Base-by-base conservation (phyloP, 768 basidiomycete genomes). In the Suillus clintonianus region DNA sequence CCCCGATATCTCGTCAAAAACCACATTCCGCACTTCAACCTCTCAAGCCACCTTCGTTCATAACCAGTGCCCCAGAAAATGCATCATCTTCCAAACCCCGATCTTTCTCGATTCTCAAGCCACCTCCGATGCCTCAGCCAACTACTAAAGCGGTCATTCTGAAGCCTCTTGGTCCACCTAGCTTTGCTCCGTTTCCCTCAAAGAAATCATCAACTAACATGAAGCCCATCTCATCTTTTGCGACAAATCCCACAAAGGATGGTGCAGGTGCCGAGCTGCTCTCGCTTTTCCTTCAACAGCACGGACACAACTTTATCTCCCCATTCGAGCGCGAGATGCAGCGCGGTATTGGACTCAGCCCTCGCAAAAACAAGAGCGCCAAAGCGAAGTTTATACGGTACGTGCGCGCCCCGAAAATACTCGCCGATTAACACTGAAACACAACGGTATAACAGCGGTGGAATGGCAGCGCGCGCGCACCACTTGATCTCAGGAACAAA, bases 261-360 rank as follows among this genome's bases (percentile, higher is more conserved):
- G 78, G 74, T 27, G 77, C 84, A 9, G 71, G 79, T 4, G 81
- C 82, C 24, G 85, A 87, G 67, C 68, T 89, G 3, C 77, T 86
- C 11, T 82, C 84, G 5, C 77, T 88, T 17, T 79, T 86, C 51
- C 71, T 89, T 17, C 82, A 81, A 57, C 82, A 86, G 65, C 77
- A 83, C 43, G 75, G 74, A 0, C 71, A 71, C 63, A 77, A 55
- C 60, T 82, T 67, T 72, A 79, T 70, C 3, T 77, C 78, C 9
- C 66, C 71, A 32, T 71, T 74, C 17, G 78, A 80, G 53, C 71
- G 69, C 2, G 79, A 83, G 65, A 70, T 78, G 2, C 76, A 76
- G 13, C 80, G 85, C n/a, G 88, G 86, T 1, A 67, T 89, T 43
- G 80, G 80, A 64, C 68, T 86, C 60, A 89, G 87, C 72, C 88